Base-by-base conservation (phyloP, 257 asterid species). In the Misopates orontium region DNA sequence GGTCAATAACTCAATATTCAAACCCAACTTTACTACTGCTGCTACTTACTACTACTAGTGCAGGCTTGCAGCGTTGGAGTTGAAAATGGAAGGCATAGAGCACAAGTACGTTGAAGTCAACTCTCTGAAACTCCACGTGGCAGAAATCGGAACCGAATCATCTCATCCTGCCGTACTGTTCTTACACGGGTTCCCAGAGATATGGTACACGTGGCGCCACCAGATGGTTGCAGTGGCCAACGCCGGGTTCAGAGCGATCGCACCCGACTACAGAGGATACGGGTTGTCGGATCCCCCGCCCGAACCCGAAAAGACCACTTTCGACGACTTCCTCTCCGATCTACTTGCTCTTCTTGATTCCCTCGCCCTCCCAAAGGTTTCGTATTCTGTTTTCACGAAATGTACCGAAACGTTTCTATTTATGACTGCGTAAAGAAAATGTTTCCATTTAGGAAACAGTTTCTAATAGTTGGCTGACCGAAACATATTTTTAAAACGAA, bases 231-330 rank as follows among this genome's bases (percentile, higher is more conserved):
- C 81, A 56, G 78, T 73, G 21, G 79, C 83, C 53, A 45, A 53
- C 6, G 82, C 90, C 24, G 84, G 90, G 11, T 83, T 44, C 73
- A 60, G 87, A 55, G 90, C 84, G 4, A 72, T 83, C 25, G 83
- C 94, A 19, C 82, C 75, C n/a, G 90, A 86, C 69, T 77, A 62
- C 76, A 75, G 94, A 81, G 94, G 94, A 6, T 79, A 79, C 50
- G 94, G 90, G 22, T 57, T 85, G 9, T 85, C 87, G 54, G 90
- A 77, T 56, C 79, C 71, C 8, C 87, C 86, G 1, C 64, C 75
- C 21, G 76, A 79, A 53, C 86, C 86, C 56, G 77, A 83, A 22
- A 81, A 79, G 56, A 59, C 85, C 58, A 68, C 74, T 0, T 69
- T 68, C 67, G 4, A 24, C 11, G 89, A 85, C 62, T 53, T 83